Percentiles rank a stretch among this genome's conserved stretches.
Conservation (phyloP, 768 basidiomycete genomes). For the Mycena polygramma region DNA sequence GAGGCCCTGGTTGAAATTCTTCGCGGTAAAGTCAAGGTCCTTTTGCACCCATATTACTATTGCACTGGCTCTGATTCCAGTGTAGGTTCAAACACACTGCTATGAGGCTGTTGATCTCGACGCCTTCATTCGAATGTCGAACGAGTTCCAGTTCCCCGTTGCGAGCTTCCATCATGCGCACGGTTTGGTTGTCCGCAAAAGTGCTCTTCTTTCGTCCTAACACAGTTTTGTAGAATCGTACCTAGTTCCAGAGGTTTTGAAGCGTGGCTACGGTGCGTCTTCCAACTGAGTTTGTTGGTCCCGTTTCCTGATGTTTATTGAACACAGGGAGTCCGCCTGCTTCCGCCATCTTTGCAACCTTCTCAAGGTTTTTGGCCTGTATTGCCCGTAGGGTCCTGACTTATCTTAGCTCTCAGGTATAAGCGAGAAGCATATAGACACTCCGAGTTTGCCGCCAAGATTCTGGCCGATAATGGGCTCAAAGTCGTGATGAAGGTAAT, state of each 20-base stretch:
- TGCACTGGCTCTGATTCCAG: constrained; percentile 30
- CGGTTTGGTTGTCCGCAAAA: constrained; percentile 40
- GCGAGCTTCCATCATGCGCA: constrained; percentile 85
- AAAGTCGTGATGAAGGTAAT: constrained; percentile 80
- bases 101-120: constrained; percentile 79
- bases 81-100: constrained; percentile 69
- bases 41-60: constrained; percentile 4
- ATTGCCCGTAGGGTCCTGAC: background rate
- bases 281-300: background rate
- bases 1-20: constrained; percentile 84
- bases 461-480: constrained; percentile 78
- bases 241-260: constrained; percentile 86
- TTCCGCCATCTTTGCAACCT: constrained; percentile 78
- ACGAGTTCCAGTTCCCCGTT: constrained; percentile 80
- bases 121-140: constrained; percentile 71
- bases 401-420: constrained; percentile 48
- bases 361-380: constrained; percentile 45
- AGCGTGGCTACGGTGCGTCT: constrained; percentile 70
- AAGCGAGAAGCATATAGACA: constrained; percentile 87
- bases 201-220: background rate
- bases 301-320: background rate
- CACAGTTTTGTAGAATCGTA: constrained; percentile 63
- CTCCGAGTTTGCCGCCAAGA: constrained; percentile 80
- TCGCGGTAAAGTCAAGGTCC: constrained; percentile 77
- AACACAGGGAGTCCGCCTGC: constrained; percentile 71